phyloP scores from a whole-genome alignment of 2,329 filamentous ascomycete species.

The Ophiocordyceps unilateralis region DNA sequence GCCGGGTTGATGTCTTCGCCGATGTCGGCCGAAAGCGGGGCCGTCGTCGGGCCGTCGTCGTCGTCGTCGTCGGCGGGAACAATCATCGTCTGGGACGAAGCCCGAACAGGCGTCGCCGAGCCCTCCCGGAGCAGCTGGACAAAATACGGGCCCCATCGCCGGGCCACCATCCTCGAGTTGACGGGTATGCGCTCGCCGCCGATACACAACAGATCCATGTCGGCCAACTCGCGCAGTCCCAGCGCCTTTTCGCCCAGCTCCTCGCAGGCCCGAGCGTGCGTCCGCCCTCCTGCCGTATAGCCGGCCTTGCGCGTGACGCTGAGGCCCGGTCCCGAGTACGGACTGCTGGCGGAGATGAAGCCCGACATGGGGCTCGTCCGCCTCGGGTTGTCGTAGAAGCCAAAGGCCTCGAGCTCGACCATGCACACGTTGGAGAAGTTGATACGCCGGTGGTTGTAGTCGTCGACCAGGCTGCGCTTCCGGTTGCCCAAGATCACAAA shows the following conservation, averaged over 20 bases:
- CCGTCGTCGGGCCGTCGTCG: constrained; percentile 17
- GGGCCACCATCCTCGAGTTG: constrained; percentile 74
- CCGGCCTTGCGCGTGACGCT: constrained; percentile 42
- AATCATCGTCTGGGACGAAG: constrained; percentile 79
- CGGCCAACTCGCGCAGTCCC: constrained; percentile 65
- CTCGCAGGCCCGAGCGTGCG: constrained; percentile 60
- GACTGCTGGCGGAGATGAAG: constrained; percentile 70
- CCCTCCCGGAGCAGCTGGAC: constrained; percentile 79
- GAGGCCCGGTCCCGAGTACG: constrained; percentile 36
- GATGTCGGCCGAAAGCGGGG: constrained; percentile 11
- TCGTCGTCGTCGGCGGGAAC: constrained; percentile 41
- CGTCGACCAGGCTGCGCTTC: constrained; percentile 84
- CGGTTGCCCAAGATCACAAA: constrained; percentile 93
- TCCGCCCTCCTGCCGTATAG: constrained; percentile 57
- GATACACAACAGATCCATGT: constrained; percentile 93
- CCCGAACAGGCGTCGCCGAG: constrained; percentile 49
- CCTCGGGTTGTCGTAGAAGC: constrained; percentile 88
- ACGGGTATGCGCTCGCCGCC: constrained; percentile 84
- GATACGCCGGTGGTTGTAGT: constrained; percentile 94
- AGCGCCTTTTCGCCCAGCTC: constrained; percentile 73
- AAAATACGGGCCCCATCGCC: constrained; percentile 92
- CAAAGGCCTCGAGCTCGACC: constrained; percentile 93
- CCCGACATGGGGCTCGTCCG: constrained; percentile 61
- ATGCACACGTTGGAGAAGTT: constrained; percentile 96
- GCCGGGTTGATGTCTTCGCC: constrained; percentile 24